Percentiles rank a stretch among this genome's conserved stretches.
Evolutionary conservation across 75 land plant genomes (phyloP).

Genomic region (Selaginella tamariscina): DNA sequence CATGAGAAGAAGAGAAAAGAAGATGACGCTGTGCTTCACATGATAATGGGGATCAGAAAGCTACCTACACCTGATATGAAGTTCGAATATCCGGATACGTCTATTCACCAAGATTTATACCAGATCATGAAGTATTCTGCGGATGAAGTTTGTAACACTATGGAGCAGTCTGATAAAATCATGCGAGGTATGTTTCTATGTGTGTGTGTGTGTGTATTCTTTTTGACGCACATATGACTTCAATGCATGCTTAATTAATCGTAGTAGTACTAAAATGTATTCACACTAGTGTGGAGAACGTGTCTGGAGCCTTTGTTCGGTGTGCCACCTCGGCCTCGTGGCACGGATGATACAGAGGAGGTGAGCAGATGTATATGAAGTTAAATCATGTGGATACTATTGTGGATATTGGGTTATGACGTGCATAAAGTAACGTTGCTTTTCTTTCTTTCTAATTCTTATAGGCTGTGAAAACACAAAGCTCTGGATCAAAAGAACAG

Average conservation of each 20-base stretch:
- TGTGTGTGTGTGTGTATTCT: too few species aligned
- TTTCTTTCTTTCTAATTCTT: too few species aligned
- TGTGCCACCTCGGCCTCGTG: conserved; percentile 50
- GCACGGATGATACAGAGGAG: conserved; percentile 68
- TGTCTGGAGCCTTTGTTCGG: conserved; percentile 77
- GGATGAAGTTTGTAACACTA: conserved; percentile 55
- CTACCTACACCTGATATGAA: conserved; percentile 54
- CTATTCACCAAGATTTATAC: conserved; percentile 76
- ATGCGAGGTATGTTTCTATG: too few species aligned
- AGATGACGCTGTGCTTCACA: conserved; percentile 59
- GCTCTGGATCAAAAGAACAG: not conserved
- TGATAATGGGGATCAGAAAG: conserved; percentile 54
- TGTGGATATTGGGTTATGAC: too few species aligned
- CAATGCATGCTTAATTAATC: too few species aligned
- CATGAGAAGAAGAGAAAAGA: conserved; percentile 70
- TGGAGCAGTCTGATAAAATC: conserved; percentile 71
- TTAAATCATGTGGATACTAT: not conserved
- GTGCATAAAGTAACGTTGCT: too few species aligned
- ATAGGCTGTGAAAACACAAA: too few species aligned
- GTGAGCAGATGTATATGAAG: too few species aligned
- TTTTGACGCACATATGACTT: too few species aligned
- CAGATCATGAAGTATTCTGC: conserved; percentile 71
- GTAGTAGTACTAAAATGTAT: too few species aligned
- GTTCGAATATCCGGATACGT: conserved; percentile 56
- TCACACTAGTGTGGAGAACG: conserved; percentile 70